Base-by-base conservation (phyloP, 1,139 yeast genomes). In the Candida sanyaensis region DNA sequence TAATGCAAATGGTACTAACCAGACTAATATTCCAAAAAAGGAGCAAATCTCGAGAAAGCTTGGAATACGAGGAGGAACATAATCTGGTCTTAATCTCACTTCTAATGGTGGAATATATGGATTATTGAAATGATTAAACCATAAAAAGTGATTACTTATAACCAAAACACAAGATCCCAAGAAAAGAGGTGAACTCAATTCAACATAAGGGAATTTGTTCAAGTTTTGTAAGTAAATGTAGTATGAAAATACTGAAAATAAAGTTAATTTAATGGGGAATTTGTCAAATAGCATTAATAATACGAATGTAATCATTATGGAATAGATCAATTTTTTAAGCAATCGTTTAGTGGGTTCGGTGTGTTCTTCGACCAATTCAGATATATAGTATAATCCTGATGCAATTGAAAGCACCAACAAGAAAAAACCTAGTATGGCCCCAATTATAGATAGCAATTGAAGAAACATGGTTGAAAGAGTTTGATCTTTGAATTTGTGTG, bases 281-380 rank as follows among this genome's bases (percentile, higher is more conserved):
- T 84, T 80, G 63, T 95, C 99, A 54, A 89, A 71, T 7, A 88
- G 37, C 69, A 81, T 71, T 33, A 92, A 73, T 33, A 87, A 70
- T 3, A 80, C 64, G 46, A 84, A 81, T 1, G 78, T 57, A 1
- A 55, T 76, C 23, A 86, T 78, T 29, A 89, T 80, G 2, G 70
- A 72, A 62, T 83, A 82, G 31, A 91, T 90, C 46, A 83, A 64
- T 52, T 83, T 74, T 45, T 74, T 76, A 38, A 95, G 72, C 50
- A 90, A 75, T 49, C 89, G 69, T 58, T 82, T 87, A 17, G 99
- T 88, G 45, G 92, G 83, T 51, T 87, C 95, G 0, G 96, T 80
- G 64, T 93, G 95, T 61, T 92, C 98, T 63, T 93, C 99, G 12
- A 93, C 96, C 40, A 91, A 72, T 64, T 93, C 99, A 10, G 97